phyloP scores from a whole-genome alignment of 2,329 filamentous ascomycete genomes.

The Clarireedia monteithiana region DNA sequence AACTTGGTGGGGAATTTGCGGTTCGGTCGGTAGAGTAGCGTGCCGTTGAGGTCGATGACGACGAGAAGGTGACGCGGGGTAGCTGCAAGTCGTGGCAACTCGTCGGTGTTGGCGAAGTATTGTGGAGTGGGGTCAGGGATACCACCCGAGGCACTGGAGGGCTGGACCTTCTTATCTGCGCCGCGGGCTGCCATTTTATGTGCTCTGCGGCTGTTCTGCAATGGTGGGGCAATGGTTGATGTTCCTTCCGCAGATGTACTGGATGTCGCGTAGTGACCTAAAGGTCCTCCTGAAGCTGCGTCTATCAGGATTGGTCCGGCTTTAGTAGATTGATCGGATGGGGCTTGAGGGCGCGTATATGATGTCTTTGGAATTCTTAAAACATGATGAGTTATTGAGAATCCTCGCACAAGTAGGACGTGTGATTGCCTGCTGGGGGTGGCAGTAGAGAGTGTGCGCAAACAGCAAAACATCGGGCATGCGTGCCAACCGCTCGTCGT shows the following conservation, averaged over 20 bases:
- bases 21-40: slow-evolving; percentile 65
- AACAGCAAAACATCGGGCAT: not conserved
- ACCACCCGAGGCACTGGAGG: slow-evolving; percentile 23
- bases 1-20: slow-evolving; percentile 44
- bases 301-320: too few species aligned
- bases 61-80: slow-evolving; percentile 62
- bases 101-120: slow-evolving; percentile 51
- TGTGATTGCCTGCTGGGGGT: not conserved
- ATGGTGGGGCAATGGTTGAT: too few species aligned
- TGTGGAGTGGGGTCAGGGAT: slow-evolving; percentile 49
- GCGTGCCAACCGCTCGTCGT: not conserved
- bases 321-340: too few species aligned
- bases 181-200: not conserved
- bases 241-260: not conserved
- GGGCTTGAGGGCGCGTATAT: not conserved
- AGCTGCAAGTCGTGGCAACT: slow-evolving; percentile 34
- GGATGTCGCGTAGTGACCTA: not conserved
- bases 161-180: slow-evolving; percentile 13
- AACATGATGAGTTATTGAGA: not conserved
- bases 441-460: not conserved
- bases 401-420: not conserved
- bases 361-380: not conserved
- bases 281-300: too few species aligned
- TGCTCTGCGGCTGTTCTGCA: not conserved
- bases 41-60: slow-evolving; percentile 90